These are phyloP conservation scores for Fusarium secorum DNA, from an alignment of 2,329 filamentous ascomycete genomes.

Conservation along the genomic window DNA sequence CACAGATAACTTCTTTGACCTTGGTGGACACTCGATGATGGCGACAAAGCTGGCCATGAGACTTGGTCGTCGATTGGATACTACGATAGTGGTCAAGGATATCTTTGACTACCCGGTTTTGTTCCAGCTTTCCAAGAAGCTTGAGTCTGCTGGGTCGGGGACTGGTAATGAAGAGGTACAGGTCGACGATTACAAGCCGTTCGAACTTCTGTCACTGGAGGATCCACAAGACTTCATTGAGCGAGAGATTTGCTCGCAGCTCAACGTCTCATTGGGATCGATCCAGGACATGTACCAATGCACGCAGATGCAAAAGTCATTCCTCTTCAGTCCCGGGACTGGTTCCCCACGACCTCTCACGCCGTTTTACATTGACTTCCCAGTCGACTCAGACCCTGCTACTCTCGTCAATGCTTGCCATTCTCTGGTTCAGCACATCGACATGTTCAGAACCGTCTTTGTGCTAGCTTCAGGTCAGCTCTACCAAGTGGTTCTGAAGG, in stretches of 20 bases:
- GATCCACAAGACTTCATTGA: background rate
- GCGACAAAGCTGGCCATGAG: slow-evolving; percentile 8
- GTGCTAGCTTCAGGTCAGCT: background rate
- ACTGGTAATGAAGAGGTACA: background rate
- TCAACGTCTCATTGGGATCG: background rate
- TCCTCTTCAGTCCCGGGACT: slow-evolving; percentile 3
- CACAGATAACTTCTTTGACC: slow-evolving; percentile 13
- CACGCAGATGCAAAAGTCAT: background rate
- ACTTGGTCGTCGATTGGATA: background rate
- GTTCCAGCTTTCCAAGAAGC: background rate
- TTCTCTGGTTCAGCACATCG: background rate
- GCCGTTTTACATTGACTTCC: slow-evolving; percentile 10
- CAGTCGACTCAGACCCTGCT: background rate
- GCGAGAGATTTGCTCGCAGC: background rate
- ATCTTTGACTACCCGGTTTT: slow-evolving; percentile 2
- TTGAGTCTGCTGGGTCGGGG: background rate
- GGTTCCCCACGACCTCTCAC: background rate
- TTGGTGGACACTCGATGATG: slow-evolving; percentile 8
- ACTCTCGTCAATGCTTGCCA: background rate
- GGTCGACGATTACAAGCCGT: background rate
- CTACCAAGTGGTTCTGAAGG: slow-evolving; percentile 4
- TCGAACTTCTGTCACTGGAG: background rate
- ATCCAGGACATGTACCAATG: background rate
- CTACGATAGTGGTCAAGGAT: slow-evolving; percentile 1
- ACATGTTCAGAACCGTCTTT: slow-evolving; percentile 22